Conservation (phyloP, 78 protist species). For the slime mould (Dictyostelium discoideum) region DNA sequence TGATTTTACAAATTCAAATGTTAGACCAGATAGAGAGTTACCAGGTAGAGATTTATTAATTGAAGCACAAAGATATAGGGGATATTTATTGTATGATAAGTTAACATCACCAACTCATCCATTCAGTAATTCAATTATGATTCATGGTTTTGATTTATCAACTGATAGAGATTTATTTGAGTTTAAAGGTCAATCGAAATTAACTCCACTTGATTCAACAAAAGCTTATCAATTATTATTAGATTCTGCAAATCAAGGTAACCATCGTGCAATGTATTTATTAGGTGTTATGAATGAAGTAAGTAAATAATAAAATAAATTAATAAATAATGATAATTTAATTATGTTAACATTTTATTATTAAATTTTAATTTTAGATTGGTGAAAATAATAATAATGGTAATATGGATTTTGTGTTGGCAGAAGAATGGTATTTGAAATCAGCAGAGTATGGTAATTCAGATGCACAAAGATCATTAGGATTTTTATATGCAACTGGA, state of each 20-base stretch:
- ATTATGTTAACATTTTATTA: neutral
- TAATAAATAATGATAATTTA: too few relatives aligned
- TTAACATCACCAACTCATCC: neutral
- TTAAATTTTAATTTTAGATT: neutral
- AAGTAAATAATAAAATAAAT: neutral
- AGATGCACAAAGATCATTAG: conserved; percentile 72
- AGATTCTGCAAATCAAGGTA: conserved; percentile 26
- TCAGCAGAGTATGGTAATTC: conserved; percentile 58
- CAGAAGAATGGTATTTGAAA: conserved; percentile 57
- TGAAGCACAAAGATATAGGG: conserved; percentile 36
- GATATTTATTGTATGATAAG: conserved; percentile 14
- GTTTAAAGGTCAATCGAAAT: conserved; percentile 6
- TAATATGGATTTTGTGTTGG: conserved; percentile 31
- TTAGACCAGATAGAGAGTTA: conserved; percentile 2
- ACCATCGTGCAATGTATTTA: conserved; percentile 69
- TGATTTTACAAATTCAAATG: neutral
- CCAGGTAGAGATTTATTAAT: conserved; percentile 58
- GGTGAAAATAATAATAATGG: conserved; percentile 45
- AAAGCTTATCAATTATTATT: neutral
- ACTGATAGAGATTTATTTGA: conserved; percentile 16
- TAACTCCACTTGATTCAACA: neutral
- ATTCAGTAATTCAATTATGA: neutral
- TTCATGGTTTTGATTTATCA: neutral
- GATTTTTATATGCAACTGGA: conserved; percentile 80
- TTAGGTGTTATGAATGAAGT: conserved; percentile 61